These are phyloP conservation scores for Kwoniella sp. DNA, from an alignment of 768 basidiomycete genomes.

Conservation along the genomic window DNA sequence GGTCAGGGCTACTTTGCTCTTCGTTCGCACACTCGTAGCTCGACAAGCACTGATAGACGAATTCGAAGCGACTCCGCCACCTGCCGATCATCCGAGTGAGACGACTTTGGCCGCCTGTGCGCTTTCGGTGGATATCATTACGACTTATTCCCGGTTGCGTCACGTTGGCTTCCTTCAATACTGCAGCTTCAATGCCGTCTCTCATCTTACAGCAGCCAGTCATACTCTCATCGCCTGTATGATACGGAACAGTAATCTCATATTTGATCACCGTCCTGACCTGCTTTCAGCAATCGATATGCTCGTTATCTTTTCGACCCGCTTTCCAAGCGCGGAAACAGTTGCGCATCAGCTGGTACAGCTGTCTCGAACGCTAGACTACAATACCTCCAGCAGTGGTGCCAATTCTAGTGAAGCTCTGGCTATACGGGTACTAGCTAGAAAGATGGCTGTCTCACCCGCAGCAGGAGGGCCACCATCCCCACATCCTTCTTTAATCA, in stretches of 20 bases:
- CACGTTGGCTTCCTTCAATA: slow-evolving; percentile 16
- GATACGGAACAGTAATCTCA: slow-evolving; percentile 6
- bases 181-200: slow-evolving; percentile 16
- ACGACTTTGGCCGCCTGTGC: slow-evolving; percentile 9
- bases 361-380: slow-evolving; percentile 4
- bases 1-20: slow-evolving; percentile 9
- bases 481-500: background rate
- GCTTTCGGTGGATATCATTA: slow-evolving; percentile 17
- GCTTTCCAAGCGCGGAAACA: slow-evolving; percentile 7
- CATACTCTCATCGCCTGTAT: slow-evolving; percentile 21
- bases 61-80: slow-evolving; percentile 4
- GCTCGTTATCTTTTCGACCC: slow-evolving; percentile 7
- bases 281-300: slow-evolving; percentile 16
- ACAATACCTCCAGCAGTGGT: slow-evolving; percentile 1
- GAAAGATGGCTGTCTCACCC: slow-evolving; percentile 17
- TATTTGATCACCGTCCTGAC: slow-evolving; percentile 14
- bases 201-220: slow-evolving; percentile 16
- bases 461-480: background rate
- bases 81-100: slow-evolving; percentile 4
- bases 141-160: slow-evolving; percentile 10
- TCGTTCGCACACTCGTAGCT: slow-evolving; percentile 13
- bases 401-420: slow-evolving; percentile 9
- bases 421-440: slow-evolving; percentile 10
- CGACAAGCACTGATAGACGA: slow-evolving; percentile 18
- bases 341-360: slow-evolving; percentile 13